These are phyloP conservation scores for Pyrus hybrid DNA, from an alignment of 331 rosid species.

Conservation along the genomic window DNA sequence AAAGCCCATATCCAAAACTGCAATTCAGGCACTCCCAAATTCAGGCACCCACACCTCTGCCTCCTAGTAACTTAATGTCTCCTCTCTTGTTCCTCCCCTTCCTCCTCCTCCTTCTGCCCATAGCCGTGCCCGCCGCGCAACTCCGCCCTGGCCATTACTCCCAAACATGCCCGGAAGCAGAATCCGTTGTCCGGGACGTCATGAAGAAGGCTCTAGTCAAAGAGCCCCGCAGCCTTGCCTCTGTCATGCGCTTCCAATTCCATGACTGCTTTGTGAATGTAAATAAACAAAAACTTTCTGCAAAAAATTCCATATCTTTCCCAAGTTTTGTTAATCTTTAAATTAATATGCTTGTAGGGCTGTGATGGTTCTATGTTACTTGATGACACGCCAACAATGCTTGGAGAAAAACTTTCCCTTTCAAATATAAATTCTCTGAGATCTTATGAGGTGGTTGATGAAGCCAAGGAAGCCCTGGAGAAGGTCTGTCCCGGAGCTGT, in stretches of 20 bases:
- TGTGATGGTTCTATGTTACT: constrained; percentile 89
- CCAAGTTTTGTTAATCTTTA: not conserved
- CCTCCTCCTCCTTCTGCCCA: constrained; percentile 23
- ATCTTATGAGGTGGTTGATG: constrained; percentile 75
- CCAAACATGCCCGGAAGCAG: constrained; percentile 56
- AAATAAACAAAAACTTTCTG: not conserved
- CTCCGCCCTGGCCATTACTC: constrained; percentile 56
- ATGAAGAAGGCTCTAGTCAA: constrained; percentile 49
- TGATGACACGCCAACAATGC: constrained; percentile 77
- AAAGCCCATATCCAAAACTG: too few relatives aligned
- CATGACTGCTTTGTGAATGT: constrained; percentile 91
- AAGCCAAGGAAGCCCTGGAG: constrained; percentile 60
- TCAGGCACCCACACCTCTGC: not conserved
- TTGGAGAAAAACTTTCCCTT: constrained; percentile 74
- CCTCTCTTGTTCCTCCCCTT: constrained; percentile 24
- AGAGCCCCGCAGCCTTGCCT: constrained; percentile 81
- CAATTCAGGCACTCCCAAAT: too few relatives aligned
- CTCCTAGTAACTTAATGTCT: constrained; percentile 3
- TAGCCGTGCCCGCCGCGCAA: constrained; percentile 14
- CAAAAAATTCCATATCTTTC: not conserved
- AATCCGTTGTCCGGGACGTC: constrained; percentile 43
- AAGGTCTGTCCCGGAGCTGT: constrained; percentile 65
- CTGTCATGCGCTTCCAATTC: constrained; percentile 89
- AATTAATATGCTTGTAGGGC: constrained; percentile 33
- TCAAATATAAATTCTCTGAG: constrained; percentile 75